Base-by-base conservation (phyloP, 75 land plant genomes). In the Azolla pinnata region DNA sequence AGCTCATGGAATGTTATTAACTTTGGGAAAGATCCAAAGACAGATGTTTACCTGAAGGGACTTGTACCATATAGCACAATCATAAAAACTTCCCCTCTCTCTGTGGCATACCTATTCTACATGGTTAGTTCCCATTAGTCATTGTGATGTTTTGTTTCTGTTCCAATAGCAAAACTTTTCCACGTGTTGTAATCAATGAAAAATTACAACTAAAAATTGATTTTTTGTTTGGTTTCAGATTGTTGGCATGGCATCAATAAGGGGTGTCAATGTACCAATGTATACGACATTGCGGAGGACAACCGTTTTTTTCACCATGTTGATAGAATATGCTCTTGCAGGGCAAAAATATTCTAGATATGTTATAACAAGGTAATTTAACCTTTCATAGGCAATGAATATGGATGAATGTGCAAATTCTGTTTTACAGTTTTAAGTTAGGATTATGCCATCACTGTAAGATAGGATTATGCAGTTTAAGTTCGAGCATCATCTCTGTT, bases 261-360 rank as follows among this genome's bases (percentile, higher is more conserved):
- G 98, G 30, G 96, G 98, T 71, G 98, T 93, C 28, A 93, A 78
- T 73, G 98, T 93, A 68, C 98, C 98, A 30, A 93, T 93, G 98
- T 93, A 89, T 67, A 93, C 98, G 5, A 86, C 98, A 21, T 76
- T 93, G 27, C 80, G 98, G 62, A 69, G 96, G 46, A 93, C 96
- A 31, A 93, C 98, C 5, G 98, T 93, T 14, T 72, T 88, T 12
- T 93, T 93, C 42, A 93, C 96, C 57, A 89, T 93, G 98, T 29
- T 88, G 25, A 71, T 93, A 64, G 98, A 93, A 63, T 92, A 71
- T 69, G 38, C 83, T 30, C 71, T 93, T 44, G 58, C 74, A 26
- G 76, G 83, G 14, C 93, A 93, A 56, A 81, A 60, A 46, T 88
- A 93, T 62, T 74, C 98, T 21, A 31, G 57, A 44, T 61, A 76